Percentiles rank a stretch among this genome's conserved stretches.
These are phyloP conservation scores for Clavispora asparagi DNA, from an alignment of 805 yeast genomes.

Conservation along the genomic window DNA sequence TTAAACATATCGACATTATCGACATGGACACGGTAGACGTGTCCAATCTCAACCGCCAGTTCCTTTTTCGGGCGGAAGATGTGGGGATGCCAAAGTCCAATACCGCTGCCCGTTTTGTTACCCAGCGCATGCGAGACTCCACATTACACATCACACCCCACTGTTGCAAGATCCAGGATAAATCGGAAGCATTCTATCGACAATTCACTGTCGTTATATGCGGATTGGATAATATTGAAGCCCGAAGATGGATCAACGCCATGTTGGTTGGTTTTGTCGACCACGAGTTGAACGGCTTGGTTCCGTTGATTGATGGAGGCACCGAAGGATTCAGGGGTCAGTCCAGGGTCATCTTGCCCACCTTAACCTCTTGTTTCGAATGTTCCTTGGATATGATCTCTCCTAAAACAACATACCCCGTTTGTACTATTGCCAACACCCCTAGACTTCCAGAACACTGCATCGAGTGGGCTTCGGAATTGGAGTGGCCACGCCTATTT, in stretches of 20 bases:
- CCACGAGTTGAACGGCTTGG: conserved; percentile 26
- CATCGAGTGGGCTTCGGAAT: conserved; percentile 79
- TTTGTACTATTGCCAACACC: conserved; percentile 90
- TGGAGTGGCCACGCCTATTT: conserved; percentile 62
- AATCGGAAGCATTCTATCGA: conserved; percentile 55
- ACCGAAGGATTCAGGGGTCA: conserved; percentile 95
- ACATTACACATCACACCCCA: conserved; percentile 48
- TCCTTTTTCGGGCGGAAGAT: conserved; percentile 55
- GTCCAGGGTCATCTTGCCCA: conserved; percentile 79
- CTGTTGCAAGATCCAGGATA: conserved; percentile 56
- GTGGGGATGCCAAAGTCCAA: conserved; percentile 64
- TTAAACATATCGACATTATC: conserved; percentile 57
- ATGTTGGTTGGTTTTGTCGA: conserved; percentile 61
- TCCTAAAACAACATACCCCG: conserved; percentile 65
- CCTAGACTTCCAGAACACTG: conserved; percentile 96
- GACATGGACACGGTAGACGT: conserved; percentile 83
- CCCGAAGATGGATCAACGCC: conserved; percentile 84
- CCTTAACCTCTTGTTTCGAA: conserved; percentile 85
- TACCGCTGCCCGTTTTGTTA: conserved; percentile 57
- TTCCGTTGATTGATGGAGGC: conserved; percentile 82
- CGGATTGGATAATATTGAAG: conserved; percentile 86
- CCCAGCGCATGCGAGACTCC: conserved; percentile 35
- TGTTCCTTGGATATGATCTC: conserved; percentile 78
- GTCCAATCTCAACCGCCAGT: conserved; percentile 74
- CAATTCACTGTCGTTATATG: conserved; percentile 73